Conservation (phyloP, 2,329 filamentous ascomycete species). For the Cercospora nicotianae region DNA sequence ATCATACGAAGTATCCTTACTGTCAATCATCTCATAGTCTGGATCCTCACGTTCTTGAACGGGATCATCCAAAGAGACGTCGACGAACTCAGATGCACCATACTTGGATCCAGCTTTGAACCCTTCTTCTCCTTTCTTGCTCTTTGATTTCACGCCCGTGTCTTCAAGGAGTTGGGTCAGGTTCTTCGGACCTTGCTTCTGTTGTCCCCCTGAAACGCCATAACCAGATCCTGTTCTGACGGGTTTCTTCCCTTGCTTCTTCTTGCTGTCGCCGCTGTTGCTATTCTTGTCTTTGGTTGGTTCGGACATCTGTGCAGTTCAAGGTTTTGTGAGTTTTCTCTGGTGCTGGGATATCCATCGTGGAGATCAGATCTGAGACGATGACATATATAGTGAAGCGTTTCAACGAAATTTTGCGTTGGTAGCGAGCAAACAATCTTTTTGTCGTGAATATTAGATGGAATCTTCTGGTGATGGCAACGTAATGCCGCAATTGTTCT, state of each 20-base stretch:
- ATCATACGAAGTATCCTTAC: constrained; percentile 15
- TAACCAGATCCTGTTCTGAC: not conserved
- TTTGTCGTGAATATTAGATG: not conserved
- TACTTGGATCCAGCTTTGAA: not conserved
- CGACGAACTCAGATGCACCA: constrained; percentile 11
- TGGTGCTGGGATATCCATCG: not conserved
- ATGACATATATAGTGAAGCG: not conserved
- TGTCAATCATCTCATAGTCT: constrained; percentile 22
- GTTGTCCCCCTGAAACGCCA: not conserved
- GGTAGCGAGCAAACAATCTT: not conserved
- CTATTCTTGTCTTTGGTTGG: not conserved
- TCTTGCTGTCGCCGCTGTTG: not conserved
- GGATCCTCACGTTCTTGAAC: constrained; percentile 11
- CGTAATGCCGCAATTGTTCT: not conserved
- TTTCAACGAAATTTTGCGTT: not conserved
- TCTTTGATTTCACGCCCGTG: not conserved
- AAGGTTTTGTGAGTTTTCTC: no score
- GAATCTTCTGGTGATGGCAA: not conserved
- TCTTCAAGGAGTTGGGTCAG: not conserved
- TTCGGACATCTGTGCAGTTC: not conserved
- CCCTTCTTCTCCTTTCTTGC: not conserved
- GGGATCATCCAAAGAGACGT: constrained; percentile 17
- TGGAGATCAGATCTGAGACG: not conserved
- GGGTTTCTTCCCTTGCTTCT: not conserved
- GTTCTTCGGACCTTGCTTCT: not conserved